These are phyloP conservation scores for Solanum commersonii DNA, from an alignment of 257 asterid species.

Conservation along the genomic window DNA sequence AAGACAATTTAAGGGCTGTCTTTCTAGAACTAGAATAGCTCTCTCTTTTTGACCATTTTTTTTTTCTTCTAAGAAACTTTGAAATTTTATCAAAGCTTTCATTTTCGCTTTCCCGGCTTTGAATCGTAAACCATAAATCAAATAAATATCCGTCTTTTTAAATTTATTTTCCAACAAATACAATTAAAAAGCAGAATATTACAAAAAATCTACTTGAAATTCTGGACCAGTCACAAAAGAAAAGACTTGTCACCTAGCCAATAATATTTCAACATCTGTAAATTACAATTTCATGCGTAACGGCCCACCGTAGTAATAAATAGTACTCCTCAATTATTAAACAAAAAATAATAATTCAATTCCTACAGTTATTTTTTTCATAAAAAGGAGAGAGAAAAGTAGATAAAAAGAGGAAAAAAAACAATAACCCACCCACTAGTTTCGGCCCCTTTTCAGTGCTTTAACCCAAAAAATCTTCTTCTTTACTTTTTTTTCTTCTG, in stretches of 20 bases:
- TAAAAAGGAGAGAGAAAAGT: background rate
- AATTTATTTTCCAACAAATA: background rate
- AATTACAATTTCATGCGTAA: slow-evolving; percentile 35
- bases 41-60: background rate
- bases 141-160: background rate
- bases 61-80: background rate
- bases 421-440: slow-evolving; percentile 59
- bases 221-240: slow-evolving; percentile 7
- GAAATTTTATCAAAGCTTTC: background rate
- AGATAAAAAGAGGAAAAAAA: slow-evolving; percentile 14
- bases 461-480: slow-evolving; percentile 15
- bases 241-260: background rate
- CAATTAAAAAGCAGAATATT: background rate
- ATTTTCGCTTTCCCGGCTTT: background rate
- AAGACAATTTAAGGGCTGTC: slow-evolving; percentile 4
- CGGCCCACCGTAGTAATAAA: slow-evolving; percentile 32
- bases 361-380: background rate
- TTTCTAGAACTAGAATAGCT: slow-evolving; percentile 13
- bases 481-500: background rate
- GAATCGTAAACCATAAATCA: slow-evolving; percentile 18
- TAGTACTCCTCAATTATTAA: background rate
- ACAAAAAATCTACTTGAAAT: background rate
- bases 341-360: background rate
- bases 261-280: background rate
- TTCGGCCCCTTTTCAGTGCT: slow-evolving; percentile 73